Conservation (phyloP, 768 basidiomycete species). For the Tephrocybe sp. region DNA sequence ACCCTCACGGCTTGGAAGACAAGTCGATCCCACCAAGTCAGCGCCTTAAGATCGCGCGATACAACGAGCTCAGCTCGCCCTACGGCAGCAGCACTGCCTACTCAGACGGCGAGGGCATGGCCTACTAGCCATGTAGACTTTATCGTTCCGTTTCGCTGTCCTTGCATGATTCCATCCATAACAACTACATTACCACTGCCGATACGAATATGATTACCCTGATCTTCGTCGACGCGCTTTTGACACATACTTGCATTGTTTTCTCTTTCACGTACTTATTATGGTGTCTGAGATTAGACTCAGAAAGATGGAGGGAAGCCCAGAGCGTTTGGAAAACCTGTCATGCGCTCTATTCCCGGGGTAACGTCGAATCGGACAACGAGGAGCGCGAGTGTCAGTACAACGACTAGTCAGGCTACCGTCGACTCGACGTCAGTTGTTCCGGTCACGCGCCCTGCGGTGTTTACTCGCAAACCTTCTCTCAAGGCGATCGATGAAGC, state of each 20-base stretch:
- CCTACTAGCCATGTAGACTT: constrained; percentile 10
- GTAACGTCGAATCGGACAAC: constrained; percentile 15
- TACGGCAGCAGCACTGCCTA: constrained; percentile 55
- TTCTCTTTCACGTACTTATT: not conserved
- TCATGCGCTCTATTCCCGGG: constrained; percentile 34
- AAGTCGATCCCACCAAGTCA: constrained; percentile 73
- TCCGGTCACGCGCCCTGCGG: constrained; percentile 4
- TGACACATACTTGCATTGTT: not conserved
- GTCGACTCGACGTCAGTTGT: not conserved
- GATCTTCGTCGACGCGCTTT: not conserved
- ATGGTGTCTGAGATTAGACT: not conserved
- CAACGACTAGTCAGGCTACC: constrained; percentile 6
- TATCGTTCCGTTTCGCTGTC: not conserved
- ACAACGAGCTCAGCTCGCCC: constrained; percentile 56
- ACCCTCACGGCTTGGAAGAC: constrained; percentile 58
- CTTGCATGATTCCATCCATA: not conserved
- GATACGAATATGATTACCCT: not conserved
- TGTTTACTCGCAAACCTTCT: constrained; percentile 17
- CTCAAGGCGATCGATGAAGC: constrained; percentile 36
- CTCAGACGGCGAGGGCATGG: constrained; percentile 57
- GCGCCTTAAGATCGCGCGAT: constrained; percentile 66
- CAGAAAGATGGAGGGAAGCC: not conserved
- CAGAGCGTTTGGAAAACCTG: constrained; percentile 20
- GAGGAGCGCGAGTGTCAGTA: constrained; percentile 10
- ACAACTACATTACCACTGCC: not conserved